Base-by-base conservation (phyloP, 1,284 basidiomycete genomes). In the Apiotrichum gracile region DNA sequence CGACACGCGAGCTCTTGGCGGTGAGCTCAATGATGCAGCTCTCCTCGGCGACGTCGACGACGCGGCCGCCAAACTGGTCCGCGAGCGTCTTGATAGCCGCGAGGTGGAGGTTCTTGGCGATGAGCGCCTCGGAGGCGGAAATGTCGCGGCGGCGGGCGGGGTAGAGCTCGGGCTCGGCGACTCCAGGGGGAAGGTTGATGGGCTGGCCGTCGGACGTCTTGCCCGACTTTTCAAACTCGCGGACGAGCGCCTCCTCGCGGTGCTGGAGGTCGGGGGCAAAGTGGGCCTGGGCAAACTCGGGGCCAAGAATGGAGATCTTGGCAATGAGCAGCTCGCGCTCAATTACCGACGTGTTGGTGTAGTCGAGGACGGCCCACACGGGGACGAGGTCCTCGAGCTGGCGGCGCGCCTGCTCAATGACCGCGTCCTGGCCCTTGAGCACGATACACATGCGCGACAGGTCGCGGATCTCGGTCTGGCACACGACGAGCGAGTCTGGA, bases 401-500 rank as follows among this genome's bases (percentile, higher is more conserved):
- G 60, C 92, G 80, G 42, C 92, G 81, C 25, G 90, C 93, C 77
- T 99, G 96, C 75, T 98, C 96, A 49, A 99, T 88, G 39, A 98
- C 93, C 57, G 90, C 91, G 67, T 98, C 94, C 75, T 99, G 96
- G 2, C 94, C 96, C 60, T 85, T 86, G 46, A 99, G 81, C 61
- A 97, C 91, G 74, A 99, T 91, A 70, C 91, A 97, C 96, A 99
- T 98, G 48, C 96, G 84, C 78, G 88, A 92, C 40, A 98, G 81
- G 78, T 99, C 96, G 54, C 89, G 85, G 63, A 98, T 92, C 77
- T 98, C 96, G 41, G 96, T 99, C 54, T 90, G 85, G 77, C 96
- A 99, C 22, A 99, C 96, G 63, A 99, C 96, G 57, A 99, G 82
- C 19, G 93, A 97, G 78, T 99, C 96, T 74, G 78, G 51, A 2